phyloP scores from a whole-genome alignment of 805 yeast species.

The Allodekkera sacchari region DNA sequence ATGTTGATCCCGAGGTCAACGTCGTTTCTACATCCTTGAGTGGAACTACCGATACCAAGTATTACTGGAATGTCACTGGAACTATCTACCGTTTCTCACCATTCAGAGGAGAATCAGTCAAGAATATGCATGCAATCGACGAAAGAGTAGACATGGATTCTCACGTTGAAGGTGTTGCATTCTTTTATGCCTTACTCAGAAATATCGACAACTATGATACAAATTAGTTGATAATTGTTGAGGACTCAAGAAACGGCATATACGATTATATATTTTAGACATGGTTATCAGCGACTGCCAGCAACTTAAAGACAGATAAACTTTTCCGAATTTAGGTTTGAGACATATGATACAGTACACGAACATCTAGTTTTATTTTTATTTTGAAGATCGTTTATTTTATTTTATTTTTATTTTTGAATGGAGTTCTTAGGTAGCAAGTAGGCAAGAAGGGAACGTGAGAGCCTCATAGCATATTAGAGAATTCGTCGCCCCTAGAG shows the following conservation, averaged over 20 bases:
- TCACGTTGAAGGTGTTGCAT: constrained; percentile 5
- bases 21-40: constrained; percentile 43
- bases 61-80: constrained; percentile 46
- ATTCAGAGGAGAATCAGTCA: background rate
- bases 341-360: too few species aligned
- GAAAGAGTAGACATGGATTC: constrained; percentile 4
- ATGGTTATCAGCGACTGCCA: too few species aligned
- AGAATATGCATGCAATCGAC: constrained; percentile 4
- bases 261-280: too few species aligned
- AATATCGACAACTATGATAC: constrained; percentile 1
- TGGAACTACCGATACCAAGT: constrained; percentile 55
- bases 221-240: background rate
- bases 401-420: too few species aligned
- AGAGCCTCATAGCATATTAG: too few species aligned
- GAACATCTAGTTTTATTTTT: too few species aligned
- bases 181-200: constrained; percentile 2
- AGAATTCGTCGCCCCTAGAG: too few species aligned
- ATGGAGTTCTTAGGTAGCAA: too few species aligned
- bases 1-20: constrained; percentile 9
- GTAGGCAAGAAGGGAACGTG: too few species aligned
- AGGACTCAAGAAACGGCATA: background rate
- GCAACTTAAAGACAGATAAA: too few species aligned
- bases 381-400: too few species aligned
- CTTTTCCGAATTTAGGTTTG: too few species aligned
- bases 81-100: constrained; percentile 40